phyloP scores from a whole-genome alignment of 2,329 filamentous ascomycete species.

The Curvularia hawaiiensis region DNA sequence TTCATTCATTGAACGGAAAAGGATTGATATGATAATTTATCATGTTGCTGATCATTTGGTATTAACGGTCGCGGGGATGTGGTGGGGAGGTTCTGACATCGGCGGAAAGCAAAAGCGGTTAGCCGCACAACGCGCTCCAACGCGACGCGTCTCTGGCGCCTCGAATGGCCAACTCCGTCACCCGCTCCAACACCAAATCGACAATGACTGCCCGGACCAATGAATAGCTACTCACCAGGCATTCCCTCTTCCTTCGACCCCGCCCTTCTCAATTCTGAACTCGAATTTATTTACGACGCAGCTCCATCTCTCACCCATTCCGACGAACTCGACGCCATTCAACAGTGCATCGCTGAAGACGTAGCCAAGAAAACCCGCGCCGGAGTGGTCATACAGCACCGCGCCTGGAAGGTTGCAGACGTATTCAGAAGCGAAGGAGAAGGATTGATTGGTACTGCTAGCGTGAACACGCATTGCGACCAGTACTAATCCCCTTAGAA shows the following conservation, averaged over 20 bases:
- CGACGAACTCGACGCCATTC: constrained; percentile 56
- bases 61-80: background rate
- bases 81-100: background rate
- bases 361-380: constrained; percentile 49
- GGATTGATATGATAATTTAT: background rate
- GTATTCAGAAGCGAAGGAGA: constrained; percentile 58
- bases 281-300: constrained; percentile 28
- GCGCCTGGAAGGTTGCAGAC: constrained; percentile 54
- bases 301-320: constrained; percentile 41
- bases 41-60: background rate
- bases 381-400: constrained; percentile 58
- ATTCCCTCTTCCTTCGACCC: constrained; percentile 58
- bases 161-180: constrained; percentile 5
- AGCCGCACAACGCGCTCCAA: constrained; percentile 23
- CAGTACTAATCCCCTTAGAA: constrained; percentile 36
- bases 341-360: constrained; percentile 50
- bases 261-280: constrained; percentile 56
- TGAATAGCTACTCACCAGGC: constrained; percentile 38
- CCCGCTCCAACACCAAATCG: constrained; percentile 2
- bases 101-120: constrained; percentile 15
- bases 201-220: constrained; percentile 15
- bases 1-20: background rate
- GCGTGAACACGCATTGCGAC: constrained; percentile 4
- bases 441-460: constrained; percentile 39
- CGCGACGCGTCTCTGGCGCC: constrained; percentile 20